A percentile compares a stretch with the other conserved stretches of the same genome.
Conservation (phyloP, 768 basidiomycete species). For the Collybiopsis confluens region DNA sequence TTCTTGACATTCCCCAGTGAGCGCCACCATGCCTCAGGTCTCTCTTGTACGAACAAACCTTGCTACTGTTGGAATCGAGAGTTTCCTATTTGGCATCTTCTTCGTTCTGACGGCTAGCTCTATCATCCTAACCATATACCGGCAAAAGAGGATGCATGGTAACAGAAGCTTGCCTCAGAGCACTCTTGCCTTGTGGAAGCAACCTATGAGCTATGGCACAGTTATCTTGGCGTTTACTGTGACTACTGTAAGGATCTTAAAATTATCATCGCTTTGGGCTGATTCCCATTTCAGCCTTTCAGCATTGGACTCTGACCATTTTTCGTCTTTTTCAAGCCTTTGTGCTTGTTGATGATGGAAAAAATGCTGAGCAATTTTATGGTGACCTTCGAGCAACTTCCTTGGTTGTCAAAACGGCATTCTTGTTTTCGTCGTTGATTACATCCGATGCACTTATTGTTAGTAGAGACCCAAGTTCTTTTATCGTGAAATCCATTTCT, state of each 20-base stretch:
- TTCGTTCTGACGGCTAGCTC: constrained; percentile 5
- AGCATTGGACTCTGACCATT: constrained; percentile 13
- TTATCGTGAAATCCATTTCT: no score
- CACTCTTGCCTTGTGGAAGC: background rate
- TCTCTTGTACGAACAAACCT: constrained; percentile 6
- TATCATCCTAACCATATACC: constrained; percentile 5
- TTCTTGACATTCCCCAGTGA: no score
- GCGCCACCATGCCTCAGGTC: no score
- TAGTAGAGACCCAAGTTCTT: background rate
- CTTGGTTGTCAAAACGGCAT: background rate
- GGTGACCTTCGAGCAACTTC: background rate
- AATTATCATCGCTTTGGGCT: background rate
- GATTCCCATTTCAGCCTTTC: no score
- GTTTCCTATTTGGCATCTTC: constrained; percentile 12
- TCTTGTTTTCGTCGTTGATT: background rate
- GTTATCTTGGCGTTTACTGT: background rate
- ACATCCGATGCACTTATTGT: background rate
- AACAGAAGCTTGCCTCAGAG: no score
- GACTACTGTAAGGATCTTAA: background rate
- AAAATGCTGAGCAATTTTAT: constrained; percentile 6
- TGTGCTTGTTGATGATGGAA: constrained; percentile 4
- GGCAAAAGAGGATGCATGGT: background rate
- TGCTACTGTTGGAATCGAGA: constrained; percentile 8
- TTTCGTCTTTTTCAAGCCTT: constrained; percentile 11
- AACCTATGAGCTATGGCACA: background rate